A percentile compares a stretch with the other conserved stretches of the same genome.
Conservation (phyloP, 2,329 filamentous ascomycete species). For the Nothomitra cinnamomea region DNA sequence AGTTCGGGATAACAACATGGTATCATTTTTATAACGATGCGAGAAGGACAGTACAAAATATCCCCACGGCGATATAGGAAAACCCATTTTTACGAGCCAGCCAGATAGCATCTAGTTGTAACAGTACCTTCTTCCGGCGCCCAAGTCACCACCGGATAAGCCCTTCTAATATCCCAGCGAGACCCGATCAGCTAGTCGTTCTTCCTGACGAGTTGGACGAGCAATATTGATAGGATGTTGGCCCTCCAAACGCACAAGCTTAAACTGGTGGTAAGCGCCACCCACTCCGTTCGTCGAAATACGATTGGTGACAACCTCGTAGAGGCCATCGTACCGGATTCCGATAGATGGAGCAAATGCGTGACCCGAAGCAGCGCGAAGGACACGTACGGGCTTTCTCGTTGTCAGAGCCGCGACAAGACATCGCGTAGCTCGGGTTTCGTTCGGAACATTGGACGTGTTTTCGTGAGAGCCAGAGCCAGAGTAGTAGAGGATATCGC, state of each 20-base stretch:
- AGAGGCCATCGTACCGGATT: constrained; percentile 4
- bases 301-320: background rate
- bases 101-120: too few relatives aligned
- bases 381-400: background rate
- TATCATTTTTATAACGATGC: too few relatives aligned
- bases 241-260: background rate
- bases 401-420: background rate
- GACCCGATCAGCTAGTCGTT: background rate
- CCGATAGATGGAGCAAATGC: background rate
- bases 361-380: background rate
- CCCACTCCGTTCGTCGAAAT: background rate
- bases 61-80: too few relatives aligned
- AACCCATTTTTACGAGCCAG: too few relatives aligned
- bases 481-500: constrained; percentile 3
- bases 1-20: too few relatives aligned
- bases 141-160: too few relatives aligned
- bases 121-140: too few relatives aligned
- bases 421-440: background rate
- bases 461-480: background rate
- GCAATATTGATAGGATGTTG: background rate
- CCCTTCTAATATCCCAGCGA: background rate
- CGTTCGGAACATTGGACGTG: background rate
- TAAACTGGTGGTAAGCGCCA: background rate
- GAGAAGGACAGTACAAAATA: too few relatives aligned
- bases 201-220: background rate